Evolutionary conservation across 768 basidiomycete genomes (phyloP).

Genomic region (Hirschioporus abietinus): DNA sequence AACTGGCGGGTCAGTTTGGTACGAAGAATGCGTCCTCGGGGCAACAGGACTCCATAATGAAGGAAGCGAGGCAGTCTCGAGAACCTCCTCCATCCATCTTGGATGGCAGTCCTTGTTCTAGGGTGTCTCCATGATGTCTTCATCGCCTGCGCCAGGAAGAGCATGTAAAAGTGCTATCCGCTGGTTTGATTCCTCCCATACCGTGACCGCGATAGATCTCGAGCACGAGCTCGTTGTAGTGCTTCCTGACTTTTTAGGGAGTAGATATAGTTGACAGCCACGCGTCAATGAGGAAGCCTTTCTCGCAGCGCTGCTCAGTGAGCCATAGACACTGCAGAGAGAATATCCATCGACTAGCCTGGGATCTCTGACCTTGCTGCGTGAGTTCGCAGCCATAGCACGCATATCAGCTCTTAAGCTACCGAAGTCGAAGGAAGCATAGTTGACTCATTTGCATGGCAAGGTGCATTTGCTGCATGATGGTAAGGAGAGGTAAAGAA

Average conservation of each 20-base stretch:
- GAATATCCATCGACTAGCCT: neutral
- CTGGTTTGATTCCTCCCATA: constrained; percentile 44
- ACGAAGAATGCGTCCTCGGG: constrained; percentile 14
- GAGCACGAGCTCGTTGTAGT: constrained; percentile 53
- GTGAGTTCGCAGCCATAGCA: neutral
- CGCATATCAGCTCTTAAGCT: neutral
- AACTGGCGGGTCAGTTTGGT: constrained; percentile 32
- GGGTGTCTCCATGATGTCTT: constrained; percentile 18
- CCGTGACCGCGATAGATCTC: constrained; percentile 49
- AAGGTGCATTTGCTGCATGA: no score
- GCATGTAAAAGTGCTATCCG: constrained; percentile 29
- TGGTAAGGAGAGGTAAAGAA: no score
- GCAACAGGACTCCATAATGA: neutral
- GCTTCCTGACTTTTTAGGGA: constrained; percentile 47
- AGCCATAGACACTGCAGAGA: constrained; percentile 39
- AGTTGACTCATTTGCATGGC: neutral
- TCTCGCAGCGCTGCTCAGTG: constrained; percentile 47
- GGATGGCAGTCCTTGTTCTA: constrained; percentile 22
- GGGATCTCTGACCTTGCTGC: neutral
- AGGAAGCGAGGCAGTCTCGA: constrained; percentile 9
- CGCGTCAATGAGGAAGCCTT: constrained; percentile 49
- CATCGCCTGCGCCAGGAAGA: constrained; percentile 19
- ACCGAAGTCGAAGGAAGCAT: neutral
- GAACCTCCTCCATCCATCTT: constrained; percentile 26
- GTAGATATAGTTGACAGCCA: constrained; percentile 52